A percentile compares a stretch with the other conserved stretches of the same genome.
Evolutionary conservation across 2,329 filamentous ascomycete species (phyloP).

Genomic region (Teratosphaeria epicoccoides): DNA sequence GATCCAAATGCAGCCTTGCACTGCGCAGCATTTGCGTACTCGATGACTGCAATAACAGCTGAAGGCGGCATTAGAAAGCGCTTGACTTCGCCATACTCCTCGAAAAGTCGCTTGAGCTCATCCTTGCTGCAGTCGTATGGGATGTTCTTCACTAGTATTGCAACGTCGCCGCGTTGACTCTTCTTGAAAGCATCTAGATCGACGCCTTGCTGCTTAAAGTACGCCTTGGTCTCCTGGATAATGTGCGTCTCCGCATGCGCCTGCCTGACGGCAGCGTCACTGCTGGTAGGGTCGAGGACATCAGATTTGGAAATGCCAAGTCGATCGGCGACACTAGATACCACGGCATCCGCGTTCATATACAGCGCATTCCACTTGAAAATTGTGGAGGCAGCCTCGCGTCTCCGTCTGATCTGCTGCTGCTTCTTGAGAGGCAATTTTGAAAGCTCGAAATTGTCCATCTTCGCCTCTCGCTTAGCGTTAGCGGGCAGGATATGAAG

Average conservation of each 20-base stretch:
- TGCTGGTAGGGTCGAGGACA: conserved; percentile 85
- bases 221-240: conserved; percentile 91
- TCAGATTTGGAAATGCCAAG: conserved; percentile 86
- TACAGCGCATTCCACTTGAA: conserved; percentile 99
- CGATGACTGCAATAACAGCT: conserved; percentile 86
- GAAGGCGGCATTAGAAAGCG: conserved; percentile 84
- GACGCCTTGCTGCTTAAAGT: conserved; percentile 78
- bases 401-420: conserved; percentile 75
- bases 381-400: conserved; percentile 62
- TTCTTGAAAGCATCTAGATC: conserved; percentile 87
- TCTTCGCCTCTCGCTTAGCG: conserved; percentile 66
- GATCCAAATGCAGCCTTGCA: conserved; percentile 74
- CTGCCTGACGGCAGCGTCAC: conserved; percentile 90
- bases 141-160: conserved; percentile 91
- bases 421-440: conserved; percentile 93
- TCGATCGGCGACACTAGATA: conserved; percentile 75
- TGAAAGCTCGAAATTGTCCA: conserved; percentile 82
- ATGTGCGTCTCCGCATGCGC: conserved; percentile 92
- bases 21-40: conserved; percentile 69
- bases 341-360: conserved; percentile 89
- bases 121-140: conserved; percentile 69
- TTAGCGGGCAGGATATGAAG: conserved; percentile 80
- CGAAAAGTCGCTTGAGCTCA: conserved; percentile 70
- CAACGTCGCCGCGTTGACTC: conserved; percentile 70
- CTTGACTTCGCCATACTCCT: conserved; percentile 71